These are phyloP conservation scores for Emericellopsis cladophorae DNA, from an alignment of 2,329 filamentous ascomycete species.

Conservation along the genomic window DNA sequence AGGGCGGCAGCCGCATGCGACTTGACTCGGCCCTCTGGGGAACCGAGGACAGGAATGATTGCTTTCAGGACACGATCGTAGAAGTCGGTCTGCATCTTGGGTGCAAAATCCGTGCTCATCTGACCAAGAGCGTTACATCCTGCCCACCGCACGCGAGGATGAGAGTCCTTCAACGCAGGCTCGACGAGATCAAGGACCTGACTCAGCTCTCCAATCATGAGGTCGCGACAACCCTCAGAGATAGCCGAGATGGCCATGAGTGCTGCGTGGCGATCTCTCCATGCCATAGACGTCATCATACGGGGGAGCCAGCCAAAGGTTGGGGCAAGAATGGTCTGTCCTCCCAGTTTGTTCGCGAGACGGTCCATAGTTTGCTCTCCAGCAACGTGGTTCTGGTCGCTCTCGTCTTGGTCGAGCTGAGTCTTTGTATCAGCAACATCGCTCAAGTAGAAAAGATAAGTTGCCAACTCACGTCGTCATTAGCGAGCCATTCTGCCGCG, in stretches of 20 bases:
- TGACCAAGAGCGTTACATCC: constrained; percentile 98
- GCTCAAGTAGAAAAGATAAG: neutral
- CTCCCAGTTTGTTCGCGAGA: constrained; percentile 91
- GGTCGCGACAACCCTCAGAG: constrained; percentile 87
- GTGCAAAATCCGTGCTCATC: constrained; percentile 98
- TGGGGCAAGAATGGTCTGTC: constrained; percentile 79
- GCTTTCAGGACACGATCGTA: constrained; percentile 77
- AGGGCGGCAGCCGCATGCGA: constrained; percentile 94
- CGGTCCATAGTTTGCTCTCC: constrained; percentile 98
- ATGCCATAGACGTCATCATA: constrained; percentile 93
- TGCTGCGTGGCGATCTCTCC: constrained; percentile 91
- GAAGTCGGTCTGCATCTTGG: constrained; percentile 94
- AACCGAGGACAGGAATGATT: constrained; percentile 85
- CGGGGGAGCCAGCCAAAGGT: constrained; percentile 95
- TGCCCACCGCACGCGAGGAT: constrained; percentile 91
- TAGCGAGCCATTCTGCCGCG: constrained; percentile 82
- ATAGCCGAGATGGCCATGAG: constrained; percentile 99
- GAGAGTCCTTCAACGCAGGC: constrained; percentile 76
- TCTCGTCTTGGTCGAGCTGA: constrained; percentile 86
- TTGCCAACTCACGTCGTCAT: constrained; percentile 61
- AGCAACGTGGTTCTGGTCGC: constrained; percentile 91
- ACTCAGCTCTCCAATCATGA: constrained; percentile 90
- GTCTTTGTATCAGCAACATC: neutral
- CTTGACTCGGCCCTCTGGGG: constrained; percentile 84
- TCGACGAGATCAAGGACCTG: constrained; percentile 93